Conservation (phyloP, 305 asterid species). For the Solanum chacoense region DNA sequence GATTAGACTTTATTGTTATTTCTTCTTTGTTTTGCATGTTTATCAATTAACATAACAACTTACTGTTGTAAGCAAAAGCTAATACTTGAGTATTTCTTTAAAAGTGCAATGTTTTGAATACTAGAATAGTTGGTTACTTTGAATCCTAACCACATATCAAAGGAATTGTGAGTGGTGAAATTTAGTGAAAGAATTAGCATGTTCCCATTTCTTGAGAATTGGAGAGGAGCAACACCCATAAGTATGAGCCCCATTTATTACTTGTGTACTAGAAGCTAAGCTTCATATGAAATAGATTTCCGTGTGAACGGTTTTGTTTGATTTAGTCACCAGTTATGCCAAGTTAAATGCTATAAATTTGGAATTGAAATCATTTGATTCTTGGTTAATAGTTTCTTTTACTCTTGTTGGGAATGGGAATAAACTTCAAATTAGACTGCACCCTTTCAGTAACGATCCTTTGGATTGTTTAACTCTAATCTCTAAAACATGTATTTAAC, state of each 20-base stretch:
- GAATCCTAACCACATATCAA: neutral
- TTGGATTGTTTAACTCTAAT: neutral
- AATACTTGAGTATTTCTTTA: neutral
- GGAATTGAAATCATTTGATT: neutral
- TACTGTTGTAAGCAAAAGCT: neutral
- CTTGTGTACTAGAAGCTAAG: neutral
- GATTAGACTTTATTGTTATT: neutral
- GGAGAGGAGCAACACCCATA: neutral
- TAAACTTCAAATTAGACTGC: neutral
- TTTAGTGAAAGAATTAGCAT: neutral
- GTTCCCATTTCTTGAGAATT: neutral
- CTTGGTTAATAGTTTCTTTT: neutral
- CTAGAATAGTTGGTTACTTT: neutral
- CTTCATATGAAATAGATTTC: neutral
- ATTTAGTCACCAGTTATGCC: neutral
- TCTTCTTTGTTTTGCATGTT: neutral
- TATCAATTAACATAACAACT: neutral
- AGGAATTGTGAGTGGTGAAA: neutral
- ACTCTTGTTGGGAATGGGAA: neutral
- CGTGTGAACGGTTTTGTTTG: neutral
- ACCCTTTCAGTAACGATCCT: neutral
- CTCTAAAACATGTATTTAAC: neutral
- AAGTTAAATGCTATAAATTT: neutral
- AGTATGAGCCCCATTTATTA: neutral
- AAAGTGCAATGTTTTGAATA: neutral